phyloP scores from a whole-genome alignment of 257 asterid genomes.

The Solanum etuberosum region DNA sequence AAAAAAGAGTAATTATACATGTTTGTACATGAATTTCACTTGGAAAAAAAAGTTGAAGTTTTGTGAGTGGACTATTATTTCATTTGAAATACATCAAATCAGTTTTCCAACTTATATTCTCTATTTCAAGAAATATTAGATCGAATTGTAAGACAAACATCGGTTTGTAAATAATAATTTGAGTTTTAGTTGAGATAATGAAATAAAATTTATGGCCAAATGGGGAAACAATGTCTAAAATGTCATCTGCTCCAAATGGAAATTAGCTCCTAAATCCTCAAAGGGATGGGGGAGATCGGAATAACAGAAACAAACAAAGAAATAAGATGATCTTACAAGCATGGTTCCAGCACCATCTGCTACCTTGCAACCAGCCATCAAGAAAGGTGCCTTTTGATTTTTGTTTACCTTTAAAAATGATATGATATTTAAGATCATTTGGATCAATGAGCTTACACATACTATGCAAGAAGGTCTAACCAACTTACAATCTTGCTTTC shows the following conservation, averaged over 20 bases:
- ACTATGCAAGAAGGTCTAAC: conserved; percentile 21
- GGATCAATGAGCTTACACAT: conserved; percentile 4
- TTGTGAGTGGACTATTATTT: not conserved
- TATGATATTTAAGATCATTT: conserved; percentile 10
- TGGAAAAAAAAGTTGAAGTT: not conserved
- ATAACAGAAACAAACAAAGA: not conserved
- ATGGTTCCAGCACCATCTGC: conserved; percentile 95
- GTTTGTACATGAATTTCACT: not conserved
- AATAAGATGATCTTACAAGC: conserved; percentile 44
- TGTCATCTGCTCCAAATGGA: not conserved
- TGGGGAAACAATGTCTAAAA: not conserved
- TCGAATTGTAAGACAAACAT: not conserved
- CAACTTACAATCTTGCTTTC: conserved; percentile 96
- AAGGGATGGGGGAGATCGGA: not conserved
- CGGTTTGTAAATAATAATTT: not conserved
- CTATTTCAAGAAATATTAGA: not conserved
- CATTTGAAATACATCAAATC: not conserved
- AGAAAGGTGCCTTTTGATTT: conserved; percentile 69
- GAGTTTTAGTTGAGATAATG: not conserved
- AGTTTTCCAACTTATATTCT: not conserved
- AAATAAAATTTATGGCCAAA: not conserved
- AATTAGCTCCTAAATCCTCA: not conserved
- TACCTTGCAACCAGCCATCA: conserved; percentile 98
- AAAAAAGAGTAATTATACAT: not conserved
- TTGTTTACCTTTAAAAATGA: conserved; percentile 49